Evolutionary conservation across 805 yeast genomes (phyloP).

Genomic region (Candida rishiriensis): DNA sequence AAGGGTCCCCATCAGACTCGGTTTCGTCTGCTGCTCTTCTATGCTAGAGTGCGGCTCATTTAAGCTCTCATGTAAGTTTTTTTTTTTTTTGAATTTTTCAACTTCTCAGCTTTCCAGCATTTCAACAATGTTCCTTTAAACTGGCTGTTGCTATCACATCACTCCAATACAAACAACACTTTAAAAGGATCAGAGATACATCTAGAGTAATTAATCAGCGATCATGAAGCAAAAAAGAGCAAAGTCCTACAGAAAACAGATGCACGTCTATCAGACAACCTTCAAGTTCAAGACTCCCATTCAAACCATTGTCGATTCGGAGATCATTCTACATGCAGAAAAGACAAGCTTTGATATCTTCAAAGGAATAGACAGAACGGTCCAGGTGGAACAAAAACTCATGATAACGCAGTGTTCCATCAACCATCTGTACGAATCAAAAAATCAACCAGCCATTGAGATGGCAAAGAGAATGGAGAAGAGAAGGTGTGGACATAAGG

Average conservation of each 20-base stretch:
- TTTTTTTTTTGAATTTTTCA: too few relatives aligned
- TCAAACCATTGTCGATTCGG: constrained; percentile 84
- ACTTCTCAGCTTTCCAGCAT: too few relatives aligned
- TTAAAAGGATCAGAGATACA: too few relatives aligned
- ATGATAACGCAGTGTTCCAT: constrained; percentile 96
- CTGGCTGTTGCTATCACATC: too few relatives aligned
- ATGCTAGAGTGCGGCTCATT: too few relatives aligned
- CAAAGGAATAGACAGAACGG: constrained; percentile 74
- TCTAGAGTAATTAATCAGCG: too few relatives aligned
- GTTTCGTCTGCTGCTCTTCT: too few relatives aligned
- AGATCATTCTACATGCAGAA: constrained; percentile 60
- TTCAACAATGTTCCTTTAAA: too few relatives aligned
- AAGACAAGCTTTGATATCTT: constrained; percentile 69
- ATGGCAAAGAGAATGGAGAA: constrained; percentile 83
- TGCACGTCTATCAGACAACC: constrained; percentile 77
- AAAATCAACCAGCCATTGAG: constrained; percentile 71
- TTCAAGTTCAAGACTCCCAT: constrained; percentile 93
- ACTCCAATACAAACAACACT: too few relatives aligned
- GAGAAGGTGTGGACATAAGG: constrained; percentile 81
- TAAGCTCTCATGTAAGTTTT: too few relatives aligned
- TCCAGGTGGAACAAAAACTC: constrained; percentile 82
- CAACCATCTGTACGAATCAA: constrained; percentile 71
- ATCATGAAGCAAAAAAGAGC: constrained; percentile 95
- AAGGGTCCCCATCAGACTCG: too few relatives aligned
- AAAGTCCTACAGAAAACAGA: constrained; percentile 87